These are phyloP conservation scores for Myxozyma mucilagina DNA, from an alignment of 805 yeast species.

Conservation along the genomic window DNA sequence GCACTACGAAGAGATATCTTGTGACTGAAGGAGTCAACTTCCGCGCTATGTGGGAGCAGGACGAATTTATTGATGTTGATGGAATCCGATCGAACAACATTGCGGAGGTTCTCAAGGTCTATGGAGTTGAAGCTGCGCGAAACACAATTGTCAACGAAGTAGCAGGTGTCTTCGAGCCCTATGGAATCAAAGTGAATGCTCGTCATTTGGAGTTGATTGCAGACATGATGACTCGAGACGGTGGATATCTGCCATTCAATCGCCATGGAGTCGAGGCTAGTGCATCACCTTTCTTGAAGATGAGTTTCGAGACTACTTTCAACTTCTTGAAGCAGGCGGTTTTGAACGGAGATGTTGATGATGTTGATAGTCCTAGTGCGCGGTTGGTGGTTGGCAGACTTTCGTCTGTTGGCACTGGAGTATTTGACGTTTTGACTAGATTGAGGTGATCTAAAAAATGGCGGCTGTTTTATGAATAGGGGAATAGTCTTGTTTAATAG, in stretches of 20 bases:
- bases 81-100: constrained; percentile 90
- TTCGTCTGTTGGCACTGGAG: constrained; percentile 91
- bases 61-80: constrained; percentile 86
- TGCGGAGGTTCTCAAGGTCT: constrained; percentile 81
- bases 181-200: constrained; percentile 87
- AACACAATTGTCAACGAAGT: constrained; percentile 95
- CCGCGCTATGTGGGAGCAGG: constrained; percentile 97
- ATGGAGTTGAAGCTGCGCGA: constrained; percentile 99
- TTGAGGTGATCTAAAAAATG: not conserved
- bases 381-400: constrained; percentile 89
- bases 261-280: constrained; percentile 97
- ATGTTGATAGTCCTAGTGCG: constrained; percentile 87
- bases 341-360: constrained; percentile 85
- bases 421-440: constrained; percentile 66
- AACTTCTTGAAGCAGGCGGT: constrained; percentile 96
- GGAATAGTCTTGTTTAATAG: no score
- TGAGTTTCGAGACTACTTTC: constrained; percentile 98
- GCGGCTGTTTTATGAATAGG: no score
- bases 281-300: constrained; percentile 94
- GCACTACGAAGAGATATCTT: constrained; percentile 54
- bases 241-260: constrained; percentile 92
- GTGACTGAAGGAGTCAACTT: constrained; percentile 98
- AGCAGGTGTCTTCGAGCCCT: constrained; percentile 91
- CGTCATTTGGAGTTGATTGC: constrained; percentile 97
- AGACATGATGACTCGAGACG: constrained; percentile 99